phyloP scores from a whole-genome alignment of 179 eudicot species.

The Heliamphora pulchella region DNA sequence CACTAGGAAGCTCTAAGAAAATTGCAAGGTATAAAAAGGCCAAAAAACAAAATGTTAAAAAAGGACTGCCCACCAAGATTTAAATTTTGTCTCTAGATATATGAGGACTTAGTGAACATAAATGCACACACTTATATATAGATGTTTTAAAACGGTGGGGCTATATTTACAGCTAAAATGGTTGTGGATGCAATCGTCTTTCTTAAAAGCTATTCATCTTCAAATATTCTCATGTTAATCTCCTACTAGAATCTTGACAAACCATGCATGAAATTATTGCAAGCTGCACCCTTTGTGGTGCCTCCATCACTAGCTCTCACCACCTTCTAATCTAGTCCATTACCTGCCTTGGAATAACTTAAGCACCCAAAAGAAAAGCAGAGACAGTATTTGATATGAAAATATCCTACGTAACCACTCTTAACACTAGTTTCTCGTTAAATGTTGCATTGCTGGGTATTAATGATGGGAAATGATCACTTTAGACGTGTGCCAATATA shows the following conservation, averaged over 20 bases:
- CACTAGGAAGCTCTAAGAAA: background rate
- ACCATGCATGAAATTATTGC: background rate
- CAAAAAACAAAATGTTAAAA: background rate
- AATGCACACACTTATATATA: background rate
- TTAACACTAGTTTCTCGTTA: background rate
- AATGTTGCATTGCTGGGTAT: background rate
- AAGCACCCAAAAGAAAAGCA: background rate
- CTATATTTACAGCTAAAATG: background rate
- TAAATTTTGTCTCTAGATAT: background rate
- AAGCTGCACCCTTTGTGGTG: background rate
- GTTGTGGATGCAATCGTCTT: background rate
- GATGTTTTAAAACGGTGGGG: background rate
- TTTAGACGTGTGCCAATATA: background rate
- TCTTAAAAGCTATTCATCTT: background rate
- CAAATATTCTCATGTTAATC: background rate
- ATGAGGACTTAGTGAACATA: background rate
- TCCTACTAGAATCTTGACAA: background rate
- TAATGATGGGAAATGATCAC: background rate
- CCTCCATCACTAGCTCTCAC: background rate
- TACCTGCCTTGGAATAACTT: background rate
- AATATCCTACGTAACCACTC: background rate
- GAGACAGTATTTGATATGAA: background rate
- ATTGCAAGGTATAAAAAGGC: background rate
- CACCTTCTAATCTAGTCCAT: background rate
- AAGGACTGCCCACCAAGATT: background rate